A percentile compares a stretch with the other conserved stretches of the same genome.
These are phyloP conservation scores for Mycosarcoma mackinlayi DNA, from an alignment of 1,284 basidiomycete genomes.

Conservation along the genomic window DNA sequence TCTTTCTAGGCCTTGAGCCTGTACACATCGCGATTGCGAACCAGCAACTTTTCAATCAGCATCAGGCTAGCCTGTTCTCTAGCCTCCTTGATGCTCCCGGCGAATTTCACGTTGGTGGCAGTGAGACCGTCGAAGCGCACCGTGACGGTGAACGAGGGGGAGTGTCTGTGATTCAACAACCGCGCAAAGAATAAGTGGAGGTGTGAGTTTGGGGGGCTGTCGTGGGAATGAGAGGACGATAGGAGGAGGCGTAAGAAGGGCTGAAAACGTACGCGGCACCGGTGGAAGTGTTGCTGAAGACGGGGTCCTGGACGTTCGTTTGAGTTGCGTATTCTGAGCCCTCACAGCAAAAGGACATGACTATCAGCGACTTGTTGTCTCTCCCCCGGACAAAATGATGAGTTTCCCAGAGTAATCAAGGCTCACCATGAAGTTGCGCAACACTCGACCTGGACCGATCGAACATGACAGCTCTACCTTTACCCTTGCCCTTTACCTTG, in stretches of 20 bases:
- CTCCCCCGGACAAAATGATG: not conserved
- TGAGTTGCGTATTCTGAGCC: conserved; percentile 31
- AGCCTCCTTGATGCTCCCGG: conserved; percentile 24
- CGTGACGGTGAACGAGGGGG: conserved; percentile 7
- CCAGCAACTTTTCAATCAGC: conserved; percentile 5
- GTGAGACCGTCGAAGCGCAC: conserved; percentile 11
- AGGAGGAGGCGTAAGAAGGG: not conserved
- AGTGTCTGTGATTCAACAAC: conserved; percentile 18
- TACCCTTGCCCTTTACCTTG: conserved; percentile 35
- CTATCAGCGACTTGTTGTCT: too few species aligned
- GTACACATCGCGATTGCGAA: conserved; percentile 1
- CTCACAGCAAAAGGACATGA: too few species aligned
- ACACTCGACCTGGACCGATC: not conserved
- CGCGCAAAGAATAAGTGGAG: too few species aligned
- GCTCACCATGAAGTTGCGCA: conserved; percentile 34
- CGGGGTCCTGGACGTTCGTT: conserved; percentile 2
- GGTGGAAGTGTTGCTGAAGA: conserved; percentile 4
- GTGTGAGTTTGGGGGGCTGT: not conserved
- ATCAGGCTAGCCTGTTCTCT: conserved; percentile 18
- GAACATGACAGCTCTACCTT: conserved; percentile 20
- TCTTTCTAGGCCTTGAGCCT: not conserved
- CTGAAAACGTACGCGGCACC: conserved; percentile 23
- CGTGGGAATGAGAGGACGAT: too few species aligned
- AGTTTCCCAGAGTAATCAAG: not conserved
- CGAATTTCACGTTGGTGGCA: not conserved